Evolutionary conservation across 169 alveolate genomes (phyloP), one percentile per base, ranked within the genome.

Genomic region (Eimeria falciformis): DNA sequence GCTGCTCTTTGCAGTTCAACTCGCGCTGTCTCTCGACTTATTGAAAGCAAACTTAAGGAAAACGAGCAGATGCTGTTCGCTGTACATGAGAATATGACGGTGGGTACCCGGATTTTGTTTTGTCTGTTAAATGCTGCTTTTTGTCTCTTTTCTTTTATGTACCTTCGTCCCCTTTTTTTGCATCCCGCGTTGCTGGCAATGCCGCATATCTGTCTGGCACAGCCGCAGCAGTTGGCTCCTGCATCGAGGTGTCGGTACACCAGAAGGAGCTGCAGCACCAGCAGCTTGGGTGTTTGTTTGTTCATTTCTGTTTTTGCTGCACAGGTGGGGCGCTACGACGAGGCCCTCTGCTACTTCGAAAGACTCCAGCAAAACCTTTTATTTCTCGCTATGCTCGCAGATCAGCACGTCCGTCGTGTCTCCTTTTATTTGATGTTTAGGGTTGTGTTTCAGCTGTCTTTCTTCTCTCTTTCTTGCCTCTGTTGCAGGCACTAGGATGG

Each of bases 361-460:
- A 73, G 92, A 9, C 86, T 86, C 12, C 92, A 86, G 92, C 92
- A 86, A 75, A 86, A 86, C 65, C 86, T 86, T 29, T 66, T 86
- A 29, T 86, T 86, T 43, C 92, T 86, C 47, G 92, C 92, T 11
- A 68, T 86, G 92, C 92, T 86, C 50, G 92, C 92, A 53, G 92
- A 86, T 27, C 92, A 86, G 65, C 88, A 78, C 50, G 92, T 69
- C 37, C 18, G 92, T 37, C 78, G 43, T 58, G 45, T 75, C 62
- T 75, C 46, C 65, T 75, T 45, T 55, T 75, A 33, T 55, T 75
- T 33, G 2, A 33, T 33, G 40, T 33, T 33, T 33, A 33, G 40
- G 40, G 40, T 33, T 33, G 40, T 33, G 40, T 33, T 33, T 33
- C 40, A 2, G 40, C 40, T 33, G 40, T 33, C 40, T 33, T 2